phyloP scores from a whole-genome alignment of 371 early-diverging fungal genomes.

The Mortierella sp. region DNA sequence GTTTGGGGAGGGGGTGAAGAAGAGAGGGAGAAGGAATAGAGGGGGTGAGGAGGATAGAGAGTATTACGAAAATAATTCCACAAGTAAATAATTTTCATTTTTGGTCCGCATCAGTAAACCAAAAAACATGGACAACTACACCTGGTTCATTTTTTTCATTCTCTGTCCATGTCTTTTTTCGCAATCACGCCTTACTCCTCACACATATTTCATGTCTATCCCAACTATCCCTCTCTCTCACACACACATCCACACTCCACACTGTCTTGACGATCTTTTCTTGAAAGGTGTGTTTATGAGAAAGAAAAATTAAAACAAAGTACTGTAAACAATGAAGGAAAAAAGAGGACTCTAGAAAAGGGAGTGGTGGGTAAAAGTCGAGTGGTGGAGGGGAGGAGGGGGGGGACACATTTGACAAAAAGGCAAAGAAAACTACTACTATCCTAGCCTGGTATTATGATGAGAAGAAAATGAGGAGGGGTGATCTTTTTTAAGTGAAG shows the following conservation, averaged over 20 bases:
- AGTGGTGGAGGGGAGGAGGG: background rate
- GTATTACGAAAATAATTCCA: background rate
- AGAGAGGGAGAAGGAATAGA: background rate
- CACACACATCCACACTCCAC: too few relatives aligned
- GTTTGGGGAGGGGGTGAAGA: background rate
- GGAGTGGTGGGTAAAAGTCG: too few relatives aligned
- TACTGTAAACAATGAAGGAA: background rate
- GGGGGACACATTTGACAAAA: background rate
- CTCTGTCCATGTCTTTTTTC: background rate
- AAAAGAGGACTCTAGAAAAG: background rate
- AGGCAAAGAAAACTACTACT: background rate
- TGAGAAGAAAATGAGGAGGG: background rate
- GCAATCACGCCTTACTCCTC: background rate
- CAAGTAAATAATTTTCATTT: background rate
- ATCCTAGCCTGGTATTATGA: slow-evolving; percentile 3
- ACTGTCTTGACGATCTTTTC: too few relatives aligned
- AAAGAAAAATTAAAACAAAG: background rate
- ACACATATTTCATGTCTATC: too few relatives aligned
- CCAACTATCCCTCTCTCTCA: too few relatives aligned
- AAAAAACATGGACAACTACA: too few relatives aligned
- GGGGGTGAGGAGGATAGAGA: background rate
- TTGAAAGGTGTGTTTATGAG: background rate
- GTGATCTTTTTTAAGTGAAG: background rate
- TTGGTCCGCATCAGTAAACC: too few relatives aligned
- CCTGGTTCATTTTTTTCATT: too few relatives aligned